These are phyloP conservation scores for Fusarium algeriense DNA, from an alignment of 2,329 filamentous ascomycete genomes.

Conservation along the genomic window DNA sequence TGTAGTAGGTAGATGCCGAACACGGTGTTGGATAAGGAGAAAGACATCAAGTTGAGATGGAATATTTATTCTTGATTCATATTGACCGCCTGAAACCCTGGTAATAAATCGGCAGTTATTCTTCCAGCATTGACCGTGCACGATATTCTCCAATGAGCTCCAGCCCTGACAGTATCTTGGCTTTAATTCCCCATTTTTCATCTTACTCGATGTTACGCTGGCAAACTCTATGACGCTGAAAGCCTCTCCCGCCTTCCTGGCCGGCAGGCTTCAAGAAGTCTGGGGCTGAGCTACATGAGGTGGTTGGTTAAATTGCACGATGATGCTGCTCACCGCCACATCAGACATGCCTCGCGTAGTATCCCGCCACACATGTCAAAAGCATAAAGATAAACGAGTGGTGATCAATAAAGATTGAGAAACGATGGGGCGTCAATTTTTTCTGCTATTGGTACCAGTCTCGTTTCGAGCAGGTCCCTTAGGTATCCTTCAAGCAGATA, in stretches of 20 bases:
- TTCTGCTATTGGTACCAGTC: background rate
- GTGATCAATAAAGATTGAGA: background rate
- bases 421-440: background rate
- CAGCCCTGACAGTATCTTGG: accelerated
- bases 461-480: too few species aligned
- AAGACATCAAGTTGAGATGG: too few species aligned
- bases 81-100: background rate
- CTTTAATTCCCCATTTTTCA: background rate
- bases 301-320: background rate
- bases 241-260: background rate
- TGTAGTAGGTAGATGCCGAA: background rate
- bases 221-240: background rate
- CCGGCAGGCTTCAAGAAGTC: accelerated
- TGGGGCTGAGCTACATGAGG: too few species aligned
- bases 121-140: background rate
- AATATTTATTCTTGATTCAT: background rate
- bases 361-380: background rate
- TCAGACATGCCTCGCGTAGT: background rate
- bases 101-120: background rate
- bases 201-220: background rate
- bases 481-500: too few species aligned
- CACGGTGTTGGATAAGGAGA: background rate
- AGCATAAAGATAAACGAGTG: background rate
- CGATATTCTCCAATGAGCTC: background rate
- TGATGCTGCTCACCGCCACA: background rate